phyloP scores from a whole-genome alignment of 2,329 filamentous ascomycete species.

The Fusarium sp. region DNA sequence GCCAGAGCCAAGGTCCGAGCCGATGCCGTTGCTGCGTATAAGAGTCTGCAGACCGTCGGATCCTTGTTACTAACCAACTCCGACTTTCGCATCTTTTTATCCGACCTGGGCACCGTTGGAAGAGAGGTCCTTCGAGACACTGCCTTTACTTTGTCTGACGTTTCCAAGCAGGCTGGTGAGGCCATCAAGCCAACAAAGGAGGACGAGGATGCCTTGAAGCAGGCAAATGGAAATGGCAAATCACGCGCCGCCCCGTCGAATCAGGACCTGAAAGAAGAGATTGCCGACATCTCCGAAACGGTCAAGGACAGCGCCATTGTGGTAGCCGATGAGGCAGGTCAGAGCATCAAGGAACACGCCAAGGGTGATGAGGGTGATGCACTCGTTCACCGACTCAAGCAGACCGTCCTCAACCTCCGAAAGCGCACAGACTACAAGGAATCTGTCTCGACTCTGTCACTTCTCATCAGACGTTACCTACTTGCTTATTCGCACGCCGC shows the following conservation, averaged over 20 bases:
- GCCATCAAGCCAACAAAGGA: conserved; percentile 75
- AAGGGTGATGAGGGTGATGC: conserved; percentile 78
- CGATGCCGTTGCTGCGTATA: conserved; percentile 64
- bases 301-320: conserved; percentile 64
- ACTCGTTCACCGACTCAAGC: conserved; percentile 79
- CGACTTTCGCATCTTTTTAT: conserved; percentile 87
- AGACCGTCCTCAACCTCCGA: conserved; percentile 78
- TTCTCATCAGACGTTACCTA: conserved; percentile 82
- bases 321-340: conserved; percentile 67
- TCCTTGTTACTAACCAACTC: conserved; percentile 89
- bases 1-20: conserved; percentile 46
- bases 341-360: conserved; percentile 80
- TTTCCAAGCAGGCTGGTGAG: conserved; percentile 79
- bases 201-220: conserved; percentile 65
- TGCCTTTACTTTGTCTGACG: conserved; percentile 80
- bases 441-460: conserved; percentile 82
- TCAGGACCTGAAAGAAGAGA: conserved; percentile 71
- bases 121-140: conserved; percentile 90
- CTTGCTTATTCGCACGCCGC: conserved; percentile 79
- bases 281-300: conserved; percentile 63
- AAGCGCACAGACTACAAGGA: conserved; percentile 85
- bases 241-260: conserved; percentile 58
- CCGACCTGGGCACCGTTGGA: conserved; percentile 81
- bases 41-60: conserved; percentile 84
- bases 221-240: conserved; percentile 41